phyloP scores from a whole-genome alignment of 163 green algal species.

The Trebouxia gelatinosa region DNA sequence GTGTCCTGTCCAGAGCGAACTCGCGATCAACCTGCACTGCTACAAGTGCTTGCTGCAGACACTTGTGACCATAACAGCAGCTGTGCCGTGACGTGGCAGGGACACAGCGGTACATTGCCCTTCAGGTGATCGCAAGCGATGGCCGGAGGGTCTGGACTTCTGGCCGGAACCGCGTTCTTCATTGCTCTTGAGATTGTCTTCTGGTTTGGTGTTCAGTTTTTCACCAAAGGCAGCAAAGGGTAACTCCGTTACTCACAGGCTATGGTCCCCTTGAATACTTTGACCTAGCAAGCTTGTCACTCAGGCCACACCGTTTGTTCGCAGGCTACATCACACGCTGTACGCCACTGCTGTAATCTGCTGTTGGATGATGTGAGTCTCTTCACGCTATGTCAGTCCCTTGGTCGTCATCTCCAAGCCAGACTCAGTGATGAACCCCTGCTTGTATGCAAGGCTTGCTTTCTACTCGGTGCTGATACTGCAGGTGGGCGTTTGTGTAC shows the following conservation, averaged over 20 bases:
- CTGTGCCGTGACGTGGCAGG: no score
- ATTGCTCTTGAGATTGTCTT: constrained; percentile 11
- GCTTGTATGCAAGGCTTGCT: no score
- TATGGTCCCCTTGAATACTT: not conserved
- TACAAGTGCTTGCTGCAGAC: not conserved
- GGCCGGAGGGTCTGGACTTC: constrained; percentile 7
- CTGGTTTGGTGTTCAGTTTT: constrained; percentile 22
- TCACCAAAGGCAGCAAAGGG: constrained; percentile 1
- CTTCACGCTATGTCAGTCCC: not conserved
- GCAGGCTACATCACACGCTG: constrained; percentile 13
- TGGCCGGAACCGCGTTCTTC: constrained; percentile 2
- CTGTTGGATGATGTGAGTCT: constrained; percentile 18
- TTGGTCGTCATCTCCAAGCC: not conserved
- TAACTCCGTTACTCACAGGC: not conserved
- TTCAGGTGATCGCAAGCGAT: constrained; percentile 3
- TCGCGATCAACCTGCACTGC: not conserved
- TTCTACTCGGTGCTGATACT: no score
- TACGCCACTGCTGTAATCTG: constrained; percentile 14
- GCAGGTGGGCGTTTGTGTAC: constrained; percentile 79
- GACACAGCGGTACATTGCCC: not conserved
- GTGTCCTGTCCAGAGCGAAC: not conserved
- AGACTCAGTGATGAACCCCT: not conserved
- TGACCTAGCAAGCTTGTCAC: not conserved
- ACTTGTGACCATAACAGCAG: no score
- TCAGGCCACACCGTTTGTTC: not conserved